Conservation (phyloP, 2,329 filamentous ascomycete species). For the Tolypocladium ovalisporum region DNA sequence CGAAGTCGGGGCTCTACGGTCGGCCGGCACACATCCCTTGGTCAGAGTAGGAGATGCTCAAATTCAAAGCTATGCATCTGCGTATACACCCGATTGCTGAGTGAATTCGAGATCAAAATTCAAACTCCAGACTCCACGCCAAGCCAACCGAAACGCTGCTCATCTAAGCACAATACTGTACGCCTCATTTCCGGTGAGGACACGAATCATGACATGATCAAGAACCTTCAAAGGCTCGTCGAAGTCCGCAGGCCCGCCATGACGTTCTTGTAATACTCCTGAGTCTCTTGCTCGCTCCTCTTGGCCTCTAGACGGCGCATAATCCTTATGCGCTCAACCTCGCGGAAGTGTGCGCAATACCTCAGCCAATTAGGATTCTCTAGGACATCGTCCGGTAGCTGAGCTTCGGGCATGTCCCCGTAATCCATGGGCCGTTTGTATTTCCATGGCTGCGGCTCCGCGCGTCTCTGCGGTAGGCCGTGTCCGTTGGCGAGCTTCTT, state of each 20-base stretch:
- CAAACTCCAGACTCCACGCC: neutral
- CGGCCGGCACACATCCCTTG: too few species aligned
- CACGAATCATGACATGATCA: neutral
- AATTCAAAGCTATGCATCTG: too few species aligned
- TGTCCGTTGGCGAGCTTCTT: conserved; percentile 3
- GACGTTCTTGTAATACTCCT: conserved; percentile 9
- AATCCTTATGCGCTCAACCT: conserved; percentile 5
- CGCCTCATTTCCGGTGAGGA: neutral
- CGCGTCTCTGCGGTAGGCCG: neutral
- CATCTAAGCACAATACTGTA: neutral
- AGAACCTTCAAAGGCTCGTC: neutral
- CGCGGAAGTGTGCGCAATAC: conserved; percentile 22
- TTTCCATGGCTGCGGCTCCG: conserved; percentile 17
- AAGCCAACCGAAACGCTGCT: neutral
- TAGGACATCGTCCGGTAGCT: conserved; percentile 32
- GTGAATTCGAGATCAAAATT: too few species aligned
- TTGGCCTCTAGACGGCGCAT: conserved; percentile 5
- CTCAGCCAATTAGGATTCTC: conserved; percentile 34
- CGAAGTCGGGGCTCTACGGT: too few species aligned
- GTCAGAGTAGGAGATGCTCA: too few species aligned
- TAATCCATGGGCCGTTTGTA: conserved; percentile 21
- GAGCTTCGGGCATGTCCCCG: conserved; percentile 23
- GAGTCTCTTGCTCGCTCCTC: conserved; percentile 11
- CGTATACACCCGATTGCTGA: too few species aligned
- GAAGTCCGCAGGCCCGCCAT: neutral